Evolutionary conservation across 495 filamentous ascomycete genomes (phyloP).

Genomic region (Astrothelium macrocarpum): DNA sequence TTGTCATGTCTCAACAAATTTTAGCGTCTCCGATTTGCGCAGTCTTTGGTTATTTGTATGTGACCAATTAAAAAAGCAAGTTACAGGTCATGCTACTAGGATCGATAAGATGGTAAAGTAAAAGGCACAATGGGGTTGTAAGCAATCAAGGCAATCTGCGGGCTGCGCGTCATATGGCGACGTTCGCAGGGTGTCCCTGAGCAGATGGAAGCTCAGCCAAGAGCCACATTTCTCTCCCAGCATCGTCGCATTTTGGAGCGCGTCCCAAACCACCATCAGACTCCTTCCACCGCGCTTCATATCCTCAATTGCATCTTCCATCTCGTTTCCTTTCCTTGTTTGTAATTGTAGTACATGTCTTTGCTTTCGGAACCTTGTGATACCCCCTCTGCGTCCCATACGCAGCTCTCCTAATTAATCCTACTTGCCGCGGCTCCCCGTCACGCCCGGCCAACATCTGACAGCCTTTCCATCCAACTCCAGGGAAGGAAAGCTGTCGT

Average conservation of each 20-base stretch:
- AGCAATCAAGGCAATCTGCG: neutral
- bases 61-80: too few species aligned
- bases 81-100: too few species aligned
- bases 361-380: slow-evolving; percentile 3
- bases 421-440: slow-evolving; percentile 1
- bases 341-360: neutral
- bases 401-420: neutral
- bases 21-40: too few species aligned
- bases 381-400: neutral
- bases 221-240: neutral
- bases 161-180: neutral
- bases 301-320: neutral
- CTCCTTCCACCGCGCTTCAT: neutral
- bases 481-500: neutral
- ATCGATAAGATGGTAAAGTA: too few species aligned
- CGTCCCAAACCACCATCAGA: neutral
- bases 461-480: neutral
- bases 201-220: neutral
- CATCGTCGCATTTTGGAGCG: neutral
- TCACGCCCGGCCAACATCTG: neutral
- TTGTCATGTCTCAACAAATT: too few species aligned
- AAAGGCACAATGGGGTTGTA: too few species aligned
- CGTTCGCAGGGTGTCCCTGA: neutral
- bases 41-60: too few species aligned
- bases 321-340: neutral